These are phyloP conservation scores for Lachnellula arida DNA, from an alignment of 2,329 filamentous ascomycete species.

Conservation along the genomic window DNA sequence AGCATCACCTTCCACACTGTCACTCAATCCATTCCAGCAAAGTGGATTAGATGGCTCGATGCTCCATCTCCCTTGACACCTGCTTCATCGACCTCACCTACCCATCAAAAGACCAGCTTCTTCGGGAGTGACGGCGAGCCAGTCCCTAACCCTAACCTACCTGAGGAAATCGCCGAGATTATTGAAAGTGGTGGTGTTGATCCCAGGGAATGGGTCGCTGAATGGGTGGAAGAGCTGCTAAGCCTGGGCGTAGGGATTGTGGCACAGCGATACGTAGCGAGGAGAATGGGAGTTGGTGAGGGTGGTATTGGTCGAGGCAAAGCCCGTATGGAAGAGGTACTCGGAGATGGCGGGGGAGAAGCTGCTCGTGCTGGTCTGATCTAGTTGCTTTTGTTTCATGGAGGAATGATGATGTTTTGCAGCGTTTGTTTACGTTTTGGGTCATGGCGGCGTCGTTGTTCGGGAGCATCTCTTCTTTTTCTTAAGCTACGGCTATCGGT, in stretches of 20 bases:
- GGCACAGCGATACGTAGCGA: conserved; percentile 90
- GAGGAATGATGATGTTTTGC: not conserved
- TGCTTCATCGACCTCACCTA: conserved; percentile 31
- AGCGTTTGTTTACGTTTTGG: conserved; percentile 1
- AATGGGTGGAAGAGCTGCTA: conserved; percentile 91
- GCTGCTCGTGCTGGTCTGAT: conserved; percentile 52
- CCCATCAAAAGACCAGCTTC: conserved; percentile 25
- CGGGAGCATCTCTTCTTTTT: not conserved
- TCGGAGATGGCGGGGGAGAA: conserved; percentile 55
- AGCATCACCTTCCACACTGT: conserved; percentile 80
- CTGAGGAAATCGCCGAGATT: conserved; percentile 83
- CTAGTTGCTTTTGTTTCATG: conserved; percentile 8
- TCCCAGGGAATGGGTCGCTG: conserved; percentile 92
- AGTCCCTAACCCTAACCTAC: conserved; percentile 47
- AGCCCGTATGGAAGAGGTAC: conserved; percentile 51
- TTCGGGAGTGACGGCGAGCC: conserved; percentile 44
- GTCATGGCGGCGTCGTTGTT: not conserved
- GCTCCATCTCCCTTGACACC: conserved; percentile 57
- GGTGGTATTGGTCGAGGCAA: conserved; percentile 60
- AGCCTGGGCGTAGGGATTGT: conserved; percentile 75
- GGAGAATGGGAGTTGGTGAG: conserved; percentile 93
- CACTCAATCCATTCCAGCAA: conserved; percentile 75
- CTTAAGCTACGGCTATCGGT: not conserved
- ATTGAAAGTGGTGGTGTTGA: conserved; percentile 73
- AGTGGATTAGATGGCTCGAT: conserved; percentile 91